Evolutionary conservation across 2,329 filamentous ascomycete species (phyloP).

Genomic region (Setomelanomma holmii): DNA sequence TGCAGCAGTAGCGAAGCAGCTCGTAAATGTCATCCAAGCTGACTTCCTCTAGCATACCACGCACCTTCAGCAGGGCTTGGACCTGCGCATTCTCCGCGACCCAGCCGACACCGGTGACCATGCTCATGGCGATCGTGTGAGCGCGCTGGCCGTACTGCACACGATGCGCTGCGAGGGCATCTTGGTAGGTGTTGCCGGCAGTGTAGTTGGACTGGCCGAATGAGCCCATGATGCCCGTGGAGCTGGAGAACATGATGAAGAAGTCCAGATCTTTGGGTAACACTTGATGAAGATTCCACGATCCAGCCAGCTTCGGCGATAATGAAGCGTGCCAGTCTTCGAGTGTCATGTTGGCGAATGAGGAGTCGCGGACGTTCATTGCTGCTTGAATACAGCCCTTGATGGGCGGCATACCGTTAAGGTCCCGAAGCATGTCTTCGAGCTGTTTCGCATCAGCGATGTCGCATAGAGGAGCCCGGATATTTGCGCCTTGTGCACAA

Average conservation of each 20-base stretch:
- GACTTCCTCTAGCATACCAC: slow-evolving; percentile 19
- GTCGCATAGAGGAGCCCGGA: slow-evolving; percentile 24
- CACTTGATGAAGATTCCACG: slow-evolving; percentile 37
- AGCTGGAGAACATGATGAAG: slow-evolving; percentile 32
- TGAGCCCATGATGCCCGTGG: slow-evolving; percentile 27
- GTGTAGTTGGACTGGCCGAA: slow-evolving; percentile 33
- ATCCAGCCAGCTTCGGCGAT: slow-evolving; percentile 41
- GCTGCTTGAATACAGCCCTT: slow-evolving; percentile 32
- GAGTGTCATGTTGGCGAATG: slow-evolving; percentile 26
- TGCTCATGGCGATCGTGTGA: slow-evolving; percentile 24
- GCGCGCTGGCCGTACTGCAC: slow-evolving; percentile 18
- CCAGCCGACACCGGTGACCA: slow-evolving; percentile 20
- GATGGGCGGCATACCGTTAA: slow-evolving; percentile 24
- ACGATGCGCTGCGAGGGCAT: slow-evolving; percentile 32
- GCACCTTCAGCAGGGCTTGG: slow-evolving; percentile 10
- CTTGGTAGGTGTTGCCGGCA: slow-evolving; percentile 33
- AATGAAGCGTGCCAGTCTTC: slow-evolving; percentile 18
- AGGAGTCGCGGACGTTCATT: slow-evolving; percentile 27
- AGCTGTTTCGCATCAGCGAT: slow-evolving; percentile 15
- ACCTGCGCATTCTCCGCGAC: slow-evolving; percentile 22
- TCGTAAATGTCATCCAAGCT: slow-evolving; percentile 24
- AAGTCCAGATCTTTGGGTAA: slow-evolving; percentile 29
- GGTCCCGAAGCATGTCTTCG: slow-evolving; percentile 4
- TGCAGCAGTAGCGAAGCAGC: slow-evolving; percentile 26
- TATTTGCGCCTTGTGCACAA: slow-evolving; percentile 8